Conservation (phyloP, 2,329 filamentous ascomycete genomes). For the Calonectria henricotiae region DNA sequence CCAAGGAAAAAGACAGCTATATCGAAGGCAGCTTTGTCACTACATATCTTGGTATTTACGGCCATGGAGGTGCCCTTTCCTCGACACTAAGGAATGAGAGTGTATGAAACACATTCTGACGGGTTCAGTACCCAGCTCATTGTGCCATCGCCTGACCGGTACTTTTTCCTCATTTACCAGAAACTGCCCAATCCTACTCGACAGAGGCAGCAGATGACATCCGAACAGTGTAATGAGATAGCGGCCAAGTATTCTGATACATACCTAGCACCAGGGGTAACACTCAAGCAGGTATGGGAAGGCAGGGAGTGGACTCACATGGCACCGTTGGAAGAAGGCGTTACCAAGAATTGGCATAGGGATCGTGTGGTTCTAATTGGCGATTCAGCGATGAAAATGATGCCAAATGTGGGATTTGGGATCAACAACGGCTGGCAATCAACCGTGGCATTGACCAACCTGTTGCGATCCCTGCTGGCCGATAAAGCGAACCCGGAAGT, state of each 20-base stretch:
- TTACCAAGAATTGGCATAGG: conserved; percentile 38
- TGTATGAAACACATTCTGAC: conserved; percentile 2
- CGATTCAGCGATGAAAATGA: conserved; percentile 47
- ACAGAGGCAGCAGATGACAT: background rate
- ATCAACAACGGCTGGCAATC: conserved; percentile 41
- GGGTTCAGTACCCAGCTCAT: background rate
- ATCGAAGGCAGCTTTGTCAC: background rate
- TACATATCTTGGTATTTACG: background rate
- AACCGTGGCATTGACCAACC: background rate
- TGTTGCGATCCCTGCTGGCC: background rate
- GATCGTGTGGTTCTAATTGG: conserved; percentile 43
- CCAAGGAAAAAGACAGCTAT: background rate
- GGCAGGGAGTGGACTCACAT: conserved; percentile 10
- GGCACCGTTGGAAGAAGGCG: conserved; percentile 40
- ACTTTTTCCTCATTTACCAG: background rate
- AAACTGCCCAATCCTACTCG: background rate
- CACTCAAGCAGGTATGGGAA: conserved; percentile 7
- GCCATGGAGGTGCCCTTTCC: background rate
- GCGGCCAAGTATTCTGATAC: background rate
- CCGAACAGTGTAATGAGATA: background rate
- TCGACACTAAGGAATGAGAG: background rate
- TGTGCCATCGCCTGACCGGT: background rate
- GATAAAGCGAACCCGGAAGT: background rate
- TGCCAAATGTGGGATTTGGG: conserved; percentile 41
- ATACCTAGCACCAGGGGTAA: background rate